Evolutionary conservation across 2,329 filamentous ascomycete species (phyloP), one percentile per base, ranked within the genome.

Genomic region (Akanthomyces uredinophilus): DNA sequence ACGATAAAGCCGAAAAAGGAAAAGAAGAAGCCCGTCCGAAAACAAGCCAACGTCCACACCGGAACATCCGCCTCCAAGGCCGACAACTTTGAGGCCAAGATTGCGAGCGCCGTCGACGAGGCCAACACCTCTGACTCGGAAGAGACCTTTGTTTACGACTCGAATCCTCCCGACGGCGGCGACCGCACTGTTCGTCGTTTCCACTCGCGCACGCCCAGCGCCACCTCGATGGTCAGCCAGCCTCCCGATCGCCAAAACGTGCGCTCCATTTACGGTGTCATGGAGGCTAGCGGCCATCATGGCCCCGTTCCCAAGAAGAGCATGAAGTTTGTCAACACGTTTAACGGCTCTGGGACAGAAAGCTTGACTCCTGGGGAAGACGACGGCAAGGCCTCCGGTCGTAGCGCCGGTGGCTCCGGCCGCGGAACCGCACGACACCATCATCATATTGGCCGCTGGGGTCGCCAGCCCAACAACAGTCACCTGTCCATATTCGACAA

Each of bases 131-230:
- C 94, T 7, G 95, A 99, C 73, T 98, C 94, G 1, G 95, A 97
- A 70, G 95, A 98, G 75, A 98, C 95, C 0, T 99, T 98, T 74
- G 95, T 99, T 18, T 99, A 99, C 77, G 95, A 99, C 75, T 98
- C 95, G 29, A 99, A 99, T 70, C 95, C 94, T 11, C 90, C 91
- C 57, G 87, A 89, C 66, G 75, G 72, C 55, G 80, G 78, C 54
- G 85, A 87, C 60, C 80, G 86, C 46, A 66, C 70, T 41, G 84
- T 84, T n/a, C 84, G 86, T 65, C 85, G 92, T 64, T 92, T 94
- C 74, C 94, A 98, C 76, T 98, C 94, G 22, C 87, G 95, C 65
- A 99, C 95, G 1, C 95, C 95, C 7, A 98, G 93, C 74, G 90
- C 92, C 49, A 96, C 94, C 4, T 98, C 94, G 6, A 87, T 89